Percentiles rank a stretch among this genome's conserved stretches.
These are phyloP conservation scores for Aspergillus kassunensis DNA, from an alignment of 495 filamentous ascomycete species.

Conservation along the genomic window DNA sequence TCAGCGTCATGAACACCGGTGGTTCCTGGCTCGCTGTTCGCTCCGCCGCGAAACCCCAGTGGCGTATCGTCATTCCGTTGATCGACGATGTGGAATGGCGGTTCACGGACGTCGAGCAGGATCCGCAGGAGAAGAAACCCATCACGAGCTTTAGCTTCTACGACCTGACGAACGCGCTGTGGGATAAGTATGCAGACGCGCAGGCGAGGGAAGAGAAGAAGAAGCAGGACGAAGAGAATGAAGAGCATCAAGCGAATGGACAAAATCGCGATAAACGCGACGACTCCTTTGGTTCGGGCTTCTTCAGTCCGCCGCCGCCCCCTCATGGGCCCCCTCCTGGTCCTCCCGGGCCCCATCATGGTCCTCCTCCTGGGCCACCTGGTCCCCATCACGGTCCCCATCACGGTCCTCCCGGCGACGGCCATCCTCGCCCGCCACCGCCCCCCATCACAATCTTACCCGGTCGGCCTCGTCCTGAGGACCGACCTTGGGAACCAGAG, in stretches of 20 bases:
- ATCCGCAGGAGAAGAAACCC: slow-evolving; percentile 37
- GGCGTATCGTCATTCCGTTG: slow-evolving; percentile 44
- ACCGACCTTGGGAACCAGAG: slow-evolving; percentile 29
- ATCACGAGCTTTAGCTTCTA: slow-evolving; percentile 32
- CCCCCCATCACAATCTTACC: slow-evolving; percentile 4
- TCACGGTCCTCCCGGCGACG: background rate
- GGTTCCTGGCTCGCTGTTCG: slow-evolving; percentile 42
- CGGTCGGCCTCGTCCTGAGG: background rate
- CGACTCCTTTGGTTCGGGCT: background rate
- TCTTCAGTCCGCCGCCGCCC: background rate
- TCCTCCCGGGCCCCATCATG: background rate
- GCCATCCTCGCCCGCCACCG: background rate
- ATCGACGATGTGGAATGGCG: slow-evolving; percentile 43
- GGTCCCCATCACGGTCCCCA: too few relatives aligned
- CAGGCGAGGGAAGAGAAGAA: background rate
- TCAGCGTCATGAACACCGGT: slow-evolving; percentile 51
- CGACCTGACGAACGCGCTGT: slow-evolving; percentile 30
- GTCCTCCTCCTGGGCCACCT: background rate
- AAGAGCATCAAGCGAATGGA: too few relatives aligned
- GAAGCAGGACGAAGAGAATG: too few relatives aligned
- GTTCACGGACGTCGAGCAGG: slow-evolving; percentile 39
- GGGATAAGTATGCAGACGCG: slow-evolving; percentile 6
- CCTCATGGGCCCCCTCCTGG: background rate
- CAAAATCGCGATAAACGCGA: too few relatives aligned
- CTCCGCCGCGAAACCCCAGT: slow-evolving; percentile 37